Evolutionary conservation across 2,329 filamentous ascomycete genomes (phyloP).

Genomic region (Clarireedia sp.): DNA sequence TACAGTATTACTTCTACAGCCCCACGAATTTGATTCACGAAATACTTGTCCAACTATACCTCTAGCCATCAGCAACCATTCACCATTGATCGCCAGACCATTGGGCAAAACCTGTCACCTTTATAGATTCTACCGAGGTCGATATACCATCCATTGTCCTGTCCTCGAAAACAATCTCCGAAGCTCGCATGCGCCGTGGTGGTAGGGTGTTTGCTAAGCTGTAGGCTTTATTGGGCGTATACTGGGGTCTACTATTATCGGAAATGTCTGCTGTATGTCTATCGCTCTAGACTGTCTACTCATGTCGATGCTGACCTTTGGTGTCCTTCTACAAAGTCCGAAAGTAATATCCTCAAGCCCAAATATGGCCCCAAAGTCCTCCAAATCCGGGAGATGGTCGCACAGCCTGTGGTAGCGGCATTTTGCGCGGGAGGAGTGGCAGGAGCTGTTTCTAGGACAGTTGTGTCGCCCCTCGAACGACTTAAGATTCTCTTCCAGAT

Average conservation of each 20-base stretch:
- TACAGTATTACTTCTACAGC: neutral
- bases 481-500: conserved; percentile 98
- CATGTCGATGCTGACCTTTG: neutral
- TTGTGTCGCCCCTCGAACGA: conserved; percentile 90
- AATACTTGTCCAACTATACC: too few relatives aligned
- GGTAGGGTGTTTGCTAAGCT: conserved; percentile 14
- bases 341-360: conserved; percentile 22
- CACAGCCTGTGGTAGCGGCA: conserved; percentile 80
- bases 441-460: conserved; percentile 93
- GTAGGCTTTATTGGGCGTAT: conserved; percentile 11
- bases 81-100: neutral
- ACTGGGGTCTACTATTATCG: conserved; percentile 8
- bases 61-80: neutral
- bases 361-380: conserved; percentile 27
- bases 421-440: conserved; percentile 93
- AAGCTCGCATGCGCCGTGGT: conserved; percentile 3
- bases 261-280: conserved; percentile 29
- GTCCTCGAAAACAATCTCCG: neutral
- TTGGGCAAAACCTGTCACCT: neutral
- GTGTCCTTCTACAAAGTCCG: conserved; percentile 14
- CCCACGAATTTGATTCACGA: neutral
- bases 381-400: conserved; percentile 43
- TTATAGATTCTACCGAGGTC: neutral
- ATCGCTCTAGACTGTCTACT: neutral
- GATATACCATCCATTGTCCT: neutral